Evolutionary conservation across 495 filamentous ascomycete genomes (phyloP).

Genomic region (Xylaria intraflava): DNA sequence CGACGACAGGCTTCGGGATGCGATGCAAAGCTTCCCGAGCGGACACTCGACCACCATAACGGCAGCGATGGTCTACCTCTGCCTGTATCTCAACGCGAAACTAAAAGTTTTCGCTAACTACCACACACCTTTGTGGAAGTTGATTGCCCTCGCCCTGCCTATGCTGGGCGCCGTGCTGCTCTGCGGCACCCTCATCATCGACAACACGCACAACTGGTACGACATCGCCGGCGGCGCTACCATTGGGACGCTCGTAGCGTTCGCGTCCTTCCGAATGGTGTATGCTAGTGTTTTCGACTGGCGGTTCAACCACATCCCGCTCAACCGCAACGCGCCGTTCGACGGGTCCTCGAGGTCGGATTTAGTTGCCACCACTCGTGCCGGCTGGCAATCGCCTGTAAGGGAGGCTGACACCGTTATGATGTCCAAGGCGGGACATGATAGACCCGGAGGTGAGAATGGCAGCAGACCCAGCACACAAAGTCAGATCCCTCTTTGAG

Average conservation of each 20-base stretch:
- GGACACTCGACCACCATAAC: conserved; percentile 50
- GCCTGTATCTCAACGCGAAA: conserved; percentile 51
- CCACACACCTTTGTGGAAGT: conserved; percentile 51
- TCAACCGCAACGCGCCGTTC: conserved; percentile 22
- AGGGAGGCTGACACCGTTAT: not conserved
- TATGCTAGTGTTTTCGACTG: conserved; percentile 40
- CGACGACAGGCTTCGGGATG: conserved; percentile 28
- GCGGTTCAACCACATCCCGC: conserved; percentile 38
- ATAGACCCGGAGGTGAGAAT: not conserved
- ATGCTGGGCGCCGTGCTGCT: conserved; percentile 45
- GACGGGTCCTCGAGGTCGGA: conserved; percentile 8
- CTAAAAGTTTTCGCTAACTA: conserved; percentile 51
- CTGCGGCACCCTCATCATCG: conserved; percentile 44
- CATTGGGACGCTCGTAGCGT: conserved; percentile 38
- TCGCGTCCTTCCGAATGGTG: conserved; percentile 29
- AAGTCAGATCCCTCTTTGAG: not conserved
- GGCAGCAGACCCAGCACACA: not conserved
- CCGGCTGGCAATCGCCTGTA: conserved; percentile 12
- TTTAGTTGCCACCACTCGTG: conserved; percentile 17
- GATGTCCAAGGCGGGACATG: not conserved
- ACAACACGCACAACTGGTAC: conserved; percentile 44
- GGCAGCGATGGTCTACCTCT: conserved; percentile 45
- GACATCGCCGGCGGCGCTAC: conserved; percentile 39
- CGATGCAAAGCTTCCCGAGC: conserved; percentile 46
- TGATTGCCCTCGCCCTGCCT: conserved; percentile 40